Conservation (phyloP, 1,284 basidiomycete genomes). For the Phylloporus sp. region DNA sequence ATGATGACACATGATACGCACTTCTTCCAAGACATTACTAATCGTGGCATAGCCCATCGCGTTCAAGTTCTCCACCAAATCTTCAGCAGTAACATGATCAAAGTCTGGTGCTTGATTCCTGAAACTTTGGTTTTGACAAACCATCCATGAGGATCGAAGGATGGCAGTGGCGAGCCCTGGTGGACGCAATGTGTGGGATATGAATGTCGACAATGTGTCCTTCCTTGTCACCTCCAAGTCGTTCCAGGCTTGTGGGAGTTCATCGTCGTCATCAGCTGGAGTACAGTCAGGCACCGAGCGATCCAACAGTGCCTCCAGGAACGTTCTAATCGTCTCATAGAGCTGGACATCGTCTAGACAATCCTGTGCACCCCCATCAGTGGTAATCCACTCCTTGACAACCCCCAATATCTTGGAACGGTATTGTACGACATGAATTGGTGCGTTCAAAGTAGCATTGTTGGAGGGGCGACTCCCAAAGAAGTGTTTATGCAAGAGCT, state of each 20-base stretch:
- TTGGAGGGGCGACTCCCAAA: slow-evolving; percentile 49
- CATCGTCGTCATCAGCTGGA: slow-evolving; percentile 40
- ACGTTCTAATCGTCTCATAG: slow-evolving; percentile 56
- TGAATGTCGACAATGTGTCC: slow-evolving; percentile 51
- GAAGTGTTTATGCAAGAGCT: slow-evolving; percentile 79
- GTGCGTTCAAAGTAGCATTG: slow-evolving; percentile 39
- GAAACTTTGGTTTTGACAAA: slow-evolving; percentile 44
- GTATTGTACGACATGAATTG: slow-evolving; percentile 45
- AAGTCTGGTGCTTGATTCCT: slow-evolving; percentile 65
- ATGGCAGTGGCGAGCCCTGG: slow-evolving; percentile 36
- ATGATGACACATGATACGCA: slow-evolving; percentile 31
- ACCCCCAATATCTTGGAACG: slow-evolving; percentile 66
- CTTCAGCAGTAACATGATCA: slow-evolving; percentile 66
- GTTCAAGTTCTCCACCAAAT: slow-evolving; percentile 74
- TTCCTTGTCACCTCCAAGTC: slow-evolving; percentile 49
- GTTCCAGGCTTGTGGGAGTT: slow-evolving; percentile 51
- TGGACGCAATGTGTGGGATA: slow-evolving; percentile 65
- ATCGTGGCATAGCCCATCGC: slow-evolving; percentile 74
- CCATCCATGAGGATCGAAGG: slow-evolving; percentile 32
- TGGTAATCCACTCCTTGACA: slow-evolving; percentile 69
- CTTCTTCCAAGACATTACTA: slow-evolving; percentile 76
- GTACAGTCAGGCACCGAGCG: slow-evolving; percentile 48
- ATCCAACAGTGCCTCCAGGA: slow-evolving; percentile 56
- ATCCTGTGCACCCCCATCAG: slow-evolving; percentile 78
- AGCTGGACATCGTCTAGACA: slow-evolving; percentile 71